Base-by-base conservation (phyloP, 1,139 yeast genomes). In the Debaryomyces sp. region DNA sequence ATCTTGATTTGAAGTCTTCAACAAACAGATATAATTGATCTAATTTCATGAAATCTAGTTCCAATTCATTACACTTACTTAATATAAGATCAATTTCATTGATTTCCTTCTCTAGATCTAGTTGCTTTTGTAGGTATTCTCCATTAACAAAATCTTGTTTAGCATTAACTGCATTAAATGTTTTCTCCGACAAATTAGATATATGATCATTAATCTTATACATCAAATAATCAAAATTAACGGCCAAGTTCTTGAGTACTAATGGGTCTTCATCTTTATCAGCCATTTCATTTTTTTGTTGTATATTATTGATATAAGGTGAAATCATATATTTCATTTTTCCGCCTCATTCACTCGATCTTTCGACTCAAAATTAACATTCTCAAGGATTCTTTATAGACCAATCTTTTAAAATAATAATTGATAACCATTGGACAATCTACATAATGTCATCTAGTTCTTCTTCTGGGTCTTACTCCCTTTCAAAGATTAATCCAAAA, bases 1-100 rank as follows among this genome's bases (percentile, higher is more conserved):
- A 49, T 42, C 81, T 52, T 15, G 45, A 45, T 51, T 69, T 68
- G 53, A 77, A 77, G 36, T 71, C 78, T 6, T 61, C 62, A 12
- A 74, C 68, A 56, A 87, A 84, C 46, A 66, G 56, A 35, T 72
- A 74, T 44, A 89, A 72, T 59, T 88, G 96, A 51, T 85, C 85
- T 48, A 89, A 61, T 65, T 86, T 87, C 61, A 80, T 73, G 52
- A 88, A 84, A 54, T 87, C 88, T 50, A 66, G 60, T 55, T 87
- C 89, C 21, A 89, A 58, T 13, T 75, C 77, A 37, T 78, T 78
- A 55, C 92, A 86, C 37, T 77, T 67, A 6, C 59, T 56, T 18
- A 85, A 52, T 13, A 87, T 51, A 1, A 51, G 49, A 37, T 77
- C 78, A 3, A 82, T 72, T 9, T 66, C 65, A 1, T 61, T 61